These are phyloP conservation scores for Biscogniauxia mediterranea DNA, from an alignment of 2,329 filamentous ascomycete species.

Conservation along the genomic window DNA sequence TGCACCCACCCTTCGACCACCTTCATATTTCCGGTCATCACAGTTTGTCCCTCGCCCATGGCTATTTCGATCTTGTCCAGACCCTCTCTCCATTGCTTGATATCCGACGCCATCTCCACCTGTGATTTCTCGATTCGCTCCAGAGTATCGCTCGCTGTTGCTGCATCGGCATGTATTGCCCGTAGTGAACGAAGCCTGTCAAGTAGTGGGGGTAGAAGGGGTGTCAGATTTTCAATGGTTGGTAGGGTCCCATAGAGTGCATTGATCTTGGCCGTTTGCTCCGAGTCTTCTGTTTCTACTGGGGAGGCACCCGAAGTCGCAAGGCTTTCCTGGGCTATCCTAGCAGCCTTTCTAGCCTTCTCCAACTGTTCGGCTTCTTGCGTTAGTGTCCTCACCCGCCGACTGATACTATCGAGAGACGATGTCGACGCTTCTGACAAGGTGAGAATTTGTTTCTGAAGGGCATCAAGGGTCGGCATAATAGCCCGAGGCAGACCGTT, in stretches of 20 bases:
- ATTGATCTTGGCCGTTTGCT: constrained; percentile 84
- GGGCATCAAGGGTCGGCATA: constrained; percentile 74
- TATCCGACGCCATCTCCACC: constrained; percentile 76
- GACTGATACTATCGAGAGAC: constrained; percentile 69
- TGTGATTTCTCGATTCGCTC: constrained; percentile 77
- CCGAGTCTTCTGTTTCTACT: constrained; percentile 51
- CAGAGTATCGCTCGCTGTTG: constrained; percentile 74
- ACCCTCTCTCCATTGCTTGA: constrained; percentile 82
- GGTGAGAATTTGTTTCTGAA: constrained; percentile 77
- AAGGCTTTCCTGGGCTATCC: constrained; percentile 59
- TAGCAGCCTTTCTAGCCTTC: constrained; percentile 62
- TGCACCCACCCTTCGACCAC: constrained; percentile 88
- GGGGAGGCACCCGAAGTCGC: constrained; percentile 43
- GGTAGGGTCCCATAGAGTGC: constrained; percentile 85
- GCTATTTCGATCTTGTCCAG: constrained; percentile 75
- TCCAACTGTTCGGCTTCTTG: constrained; percentile 72
- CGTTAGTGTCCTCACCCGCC: constrained; percentile 67
- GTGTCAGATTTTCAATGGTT: constrained; percentile 82
- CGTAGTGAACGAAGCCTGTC: constrained; percentile 82
- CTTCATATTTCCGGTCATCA: constrained; percentile 76
- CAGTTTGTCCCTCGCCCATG: constrained; percentile 66
- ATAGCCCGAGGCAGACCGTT: constrained; percentile 65
- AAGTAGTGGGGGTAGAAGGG: constrained; percentile 79
- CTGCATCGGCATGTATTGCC: constrained; percentile 83
- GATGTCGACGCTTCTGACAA: constrained; percentile 71